Conservation (phyloP, 2,329 filamentous ascomycete genomes). For the Alternaria novae-zelandiae region DNA sequence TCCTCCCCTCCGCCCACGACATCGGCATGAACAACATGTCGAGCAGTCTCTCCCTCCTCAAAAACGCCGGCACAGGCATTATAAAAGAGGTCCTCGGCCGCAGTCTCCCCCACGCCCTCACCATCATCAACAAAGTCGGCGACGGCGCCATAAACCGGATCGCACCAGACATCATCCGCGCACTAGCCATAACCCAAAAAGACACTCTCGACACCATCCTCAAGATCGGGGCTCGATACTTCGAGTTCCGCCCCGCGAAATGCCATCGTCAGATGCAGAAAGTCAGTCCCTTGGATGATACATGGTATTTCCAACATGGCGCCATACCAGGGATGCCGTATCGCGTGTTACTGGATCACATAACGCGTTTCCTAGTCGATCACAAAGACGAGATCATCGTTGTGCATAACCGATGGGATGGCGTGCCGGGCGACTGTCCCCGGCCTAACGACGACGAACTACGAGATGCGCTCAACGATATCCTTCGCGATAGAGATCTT, state of each 20-base stretch:
- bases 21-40: constrained; percentile 61
- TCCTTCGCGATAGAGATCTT: constrained; percentile 28
- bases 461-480: constrained; percentile 45
- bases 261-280: constrained; percentile 52
- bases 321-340: constrained; percentile 60
- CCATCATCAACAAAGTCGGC: constrained; percentile 37
- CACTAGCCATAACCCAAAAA: constrained; percentile 60
- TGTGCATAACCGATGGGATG: constrained; percentile 59
- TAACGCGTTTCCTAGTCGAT: constrained; percentile 51
- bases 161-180: constrained; percentile 54
- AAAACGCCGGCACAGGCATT: constrained; percentile 41
- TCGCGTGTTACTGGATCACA: constrained; percentile 50
- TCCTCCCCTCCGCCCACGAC: constrained; percentile 57
- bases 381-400: constrained; percentile 57
- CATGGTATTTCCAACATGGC: constrained; percentile 59
- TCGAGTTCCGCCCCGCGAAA: constrained; percentile 60
- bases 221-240: constrained; percentile 58
- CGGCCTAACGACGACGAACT: constrained; percentile 53
- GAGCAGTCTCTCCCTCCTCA: constrained; percentile 50
- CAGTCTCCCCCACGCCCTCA: constrained; percentile 29
- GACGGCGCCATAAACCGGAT: constrained; percentile 38
- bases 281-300: constrained; percentile 51
- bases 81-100: constrained; percentile 42
- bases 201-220: constrained; percentile 55
- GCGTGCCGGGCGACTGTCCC: constrained; percentile 56